Evolutionary conservation across 441 rosid species (phyloP).

Genomic region (Biscutella laevigata): DNA sequence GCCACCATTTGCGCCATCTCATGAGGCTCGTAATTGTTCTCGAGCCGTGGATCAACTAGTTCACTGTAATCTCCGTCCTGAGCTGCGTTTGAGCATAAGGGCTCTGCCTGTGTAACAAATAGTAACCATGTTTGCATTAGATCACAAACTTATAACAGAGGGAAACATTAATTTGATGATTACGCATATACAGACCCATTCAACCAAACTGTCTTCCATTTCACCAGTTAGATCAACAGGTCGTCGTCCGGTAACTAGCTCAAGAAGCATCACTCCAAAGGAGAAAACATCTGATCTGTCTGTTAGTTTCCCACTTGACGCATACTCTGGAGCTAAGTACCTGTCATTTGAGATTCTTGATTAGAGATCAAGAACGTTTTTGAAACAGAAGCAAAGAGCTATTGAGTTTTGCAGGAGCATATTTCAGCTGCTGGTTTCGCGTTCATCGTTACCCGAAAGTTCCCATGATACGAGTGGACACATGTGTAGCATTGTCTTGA

Average conservation of each 20-base stretch:
- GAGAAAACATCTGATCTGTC: conserved; percentile 94
- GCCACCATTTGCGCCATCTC: conserved; percentile 74
- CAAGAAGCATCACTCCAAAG: conserved; percentile 75
- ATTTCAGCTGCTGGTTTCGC: conserved; percentile 81
- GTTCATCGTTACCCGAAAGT: conserved; percentile 83
- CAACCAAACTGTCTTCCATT: conserved; percentile 76
- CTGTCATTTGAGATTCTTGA: no score
- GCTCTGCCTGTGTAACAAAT: conserved; percentile 67
- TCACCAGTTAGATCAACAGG: conserved; percentile 62
- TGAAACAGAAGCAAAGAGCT: neutral
- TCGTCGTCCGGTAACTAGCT: conserved; percentile 63
- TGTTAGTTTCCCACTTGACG: conserved; percentile 80
- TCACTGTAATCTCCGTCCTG: conserved; percentile 38
- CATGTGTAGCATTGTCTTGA: conserved; percentile 60
- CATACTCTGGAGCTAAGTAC: conserved; percentile 94
- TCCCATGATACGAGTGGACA: conserved; percentile 92
- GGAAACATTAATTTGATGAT: no score
- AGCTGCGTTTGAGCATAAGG: conserved; percentile 39
- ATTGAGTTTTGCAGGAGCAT: no score
- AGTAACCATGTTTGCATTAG: conserved; percentile 39
- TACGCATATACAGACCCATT: no score
- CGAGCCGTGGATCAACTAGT: conserved; percentile 55
- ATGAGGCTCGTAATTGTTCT: conserved; percentile 33
- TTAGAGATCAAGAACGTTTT: no score
- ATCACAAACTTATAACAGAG: conserved; percentile 73